phyloP scores from a whole-genome alignment of 352 stramenopile genomes.

The Globisporangium alternatum region DNA sequence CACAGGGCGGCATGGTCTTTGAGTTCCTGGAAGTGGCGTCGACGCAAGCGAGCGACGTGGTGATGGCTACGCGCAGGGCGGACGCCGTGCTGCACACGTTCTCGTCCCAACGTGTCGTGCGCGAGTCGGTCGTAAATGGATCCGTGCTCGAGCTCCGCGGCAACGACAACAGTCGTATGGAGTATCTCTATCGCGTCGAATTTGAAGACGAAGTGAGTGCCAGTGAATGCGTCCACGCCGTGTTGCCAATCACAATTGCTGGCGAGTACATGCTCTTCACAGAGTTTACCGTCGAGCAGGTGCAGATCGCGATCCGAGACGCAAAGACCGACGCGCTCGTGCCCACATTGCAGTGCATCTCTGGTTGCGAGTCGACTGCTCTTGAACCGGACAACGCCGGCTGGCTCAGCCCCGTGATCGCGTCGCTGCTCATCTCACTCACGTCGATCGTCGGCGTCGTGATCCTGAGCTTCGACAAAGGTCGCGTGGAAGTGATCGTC shows the following conservation, averaged over 20 bases:
- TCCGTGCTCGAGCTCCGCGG: background rate
- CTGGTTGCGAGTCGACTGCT: background rate
- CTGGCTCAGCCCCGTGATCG: conserved; percentile 17
- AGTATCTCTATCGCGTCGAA: conserved; percentile 13
- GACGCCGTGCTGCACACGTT: conserved; percentile 12
- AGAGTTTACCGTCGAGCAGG: background rate
- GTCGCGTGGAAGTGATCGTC: conserved; percentile 15
- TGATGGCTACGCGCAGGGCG: background rate
- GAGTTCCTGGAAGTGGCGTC: conserved; percentile 9
- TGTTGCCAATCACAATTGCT: background rate
- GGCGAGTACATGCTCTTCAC: conserved; percentile 11
- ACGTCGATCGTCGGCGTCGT: conserved; percentile 22
- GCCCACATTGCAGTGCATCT: conserved; percentile 7
- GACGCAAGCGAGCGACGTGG: background rate
- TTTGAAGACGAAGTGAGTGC: background rate
- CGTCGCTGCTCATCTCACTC: conserved; percentile 20
- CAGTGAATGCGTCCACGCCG: conserved; percentile 7
- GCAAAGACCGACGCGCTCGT: background rate
- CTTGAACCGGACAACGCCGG: background rate
- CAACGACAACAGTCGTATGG: background rate
- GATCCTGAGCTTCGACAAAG: conserved; percentile 20
- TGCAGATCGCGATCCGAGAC: conserved; percentile 5
- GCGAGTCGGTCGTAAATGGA: conserved; percentile 7
- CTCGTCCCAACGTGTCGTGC: conserved; percentile 1
- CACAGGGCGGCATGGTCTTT: conserved; percentile 13